Conservation (phyloP, 2,329 filamentous ascomycete species). For the Penicillium sp. region DNA sequence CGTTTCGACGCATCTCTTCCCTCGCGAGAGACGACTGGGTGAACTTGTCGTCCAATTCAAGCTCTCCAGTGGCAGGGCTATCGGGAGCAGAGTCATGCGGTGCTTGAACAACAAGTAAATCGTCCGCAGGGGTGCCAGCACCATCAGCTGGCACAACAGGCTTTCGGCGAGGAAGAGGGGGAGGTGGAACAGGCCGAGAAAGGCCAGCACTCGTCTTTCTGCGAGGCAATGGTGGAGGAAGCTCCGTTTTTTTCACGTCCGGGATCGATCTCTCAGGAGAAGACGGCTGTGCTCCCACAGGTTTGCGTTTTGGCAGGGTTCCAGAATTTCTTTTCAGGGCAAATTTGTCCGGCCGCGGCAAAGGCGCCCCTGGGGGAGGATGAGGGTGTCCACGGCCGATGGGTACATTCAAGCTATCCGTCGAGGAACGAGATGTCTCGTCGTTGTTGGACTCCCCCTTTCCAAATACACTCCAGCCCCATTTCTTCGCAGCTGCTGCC, state of each 20-base stretch:
- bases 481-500: conserved; percentile 55
- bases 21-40: conserved; percentile 2
- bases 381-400: conserved; percentile 78
- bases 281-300: conserved; percentile 44
- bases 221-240: conserved; percentile 47
- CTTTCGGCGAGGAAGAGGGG: conserved; percentile 47
- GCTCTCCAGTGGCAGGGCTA: conserved; percentile 27
- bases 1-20: conserved; percentile 7
- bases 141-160: conserved; percentile 28
- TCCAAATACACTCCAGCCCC: conserved; percentile 49
- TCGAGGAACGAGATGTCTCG: conserved; percentile 32
- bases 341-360: conserved; percentile 62
- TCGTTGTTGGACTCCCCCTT: conserved; percentile 37
- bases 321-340: conserved; percentile 52
- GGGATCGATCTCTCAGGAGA: conserved; percentile 20
- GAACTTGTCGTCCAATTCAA: conserved; percentile 9
- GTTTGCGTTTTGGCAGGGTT: conserved; percentile 60
- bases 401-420: conserved; percentile 55
- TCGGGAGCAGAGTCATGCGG: conserved; percentile 55
- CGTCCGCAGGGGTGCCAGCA: conserved; percentile 37
- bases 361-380: conserved; percentile 71
- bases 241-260: conserved; percentile 32
- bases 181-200: conserved; percentile 36
- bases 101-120: conserved; percentile 60
- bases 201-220: conserved; percentile 32